phyloP scores from a whole-genome alignment of 2,329 filamentous ascomycete species.

The Stagonosporopsis chrysanthemi region DNA sequence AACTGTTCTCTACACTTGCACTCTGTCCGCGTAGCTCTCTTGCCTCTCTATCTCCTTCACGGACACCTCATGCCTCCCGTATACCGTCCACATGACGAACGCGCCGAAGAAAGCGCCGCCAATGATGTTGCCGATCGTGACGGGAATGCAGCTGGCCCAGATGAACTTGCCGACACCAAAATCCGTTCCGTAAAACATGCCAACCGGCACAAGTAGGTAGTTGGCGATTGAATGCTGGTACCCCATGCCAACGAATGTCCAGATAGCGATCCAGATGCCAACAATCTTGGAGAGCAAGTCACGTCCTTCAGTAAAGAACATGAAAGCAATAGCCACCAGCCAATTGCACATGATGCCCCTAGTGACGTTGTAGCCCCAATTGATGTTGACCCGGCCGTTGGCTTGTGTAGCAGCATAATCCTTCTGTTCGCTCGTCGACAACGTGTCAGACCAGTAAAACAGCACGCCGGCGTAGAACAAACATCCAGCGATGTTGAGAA shows the following conservation, averaged over 20 bases:
- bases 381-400: constrained; percentile 16
- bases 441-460: constrained; percentile 22
- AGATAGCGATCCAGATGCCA: constrained; percentile 18
- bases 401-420: constrained; percentile 17
- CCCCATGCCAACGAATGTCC: constrained; percentile 15
- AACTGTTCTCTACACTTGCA: background rate
- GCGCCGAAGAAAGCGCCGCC: constrained; percentile 18
- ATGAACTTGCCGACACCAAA: constrained; percentile 18
- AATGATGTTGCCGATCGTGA: constrained; percentile 17
- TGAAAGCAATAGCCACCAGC: constrained; percentile 15
- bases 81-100: constrained; percentile 19
- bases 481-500: constrained; percentile 18
- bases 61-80: constrained; percentile 14
- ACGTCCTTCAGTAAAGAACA: constrained; percentile 13
- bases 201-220: constrained; percentile 16
- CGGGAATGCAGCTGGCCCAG: constrained; percentile 19
- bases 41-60: constrained; percentile 4
- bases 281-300: constrained; percentile 15
- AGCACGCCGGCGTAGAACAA: constrained; percentile 25
- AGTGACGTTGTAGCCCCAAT: constrained; percentile 19
- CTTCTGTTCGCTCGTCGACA: constrained; percentile 20
- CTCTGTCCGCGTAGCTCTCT: background rate
- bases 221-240: constrained; percentile 21
- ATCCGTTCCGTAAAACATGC: constrained; percentile 18
- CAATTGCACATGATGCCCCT: constrained; percentile 20